These are phyloP conservation scores for Penicillium rolfsii DNA, from an alignment of 2,329 filamentous ascomycete genomes.

Conservation along the genomic window DNA sequence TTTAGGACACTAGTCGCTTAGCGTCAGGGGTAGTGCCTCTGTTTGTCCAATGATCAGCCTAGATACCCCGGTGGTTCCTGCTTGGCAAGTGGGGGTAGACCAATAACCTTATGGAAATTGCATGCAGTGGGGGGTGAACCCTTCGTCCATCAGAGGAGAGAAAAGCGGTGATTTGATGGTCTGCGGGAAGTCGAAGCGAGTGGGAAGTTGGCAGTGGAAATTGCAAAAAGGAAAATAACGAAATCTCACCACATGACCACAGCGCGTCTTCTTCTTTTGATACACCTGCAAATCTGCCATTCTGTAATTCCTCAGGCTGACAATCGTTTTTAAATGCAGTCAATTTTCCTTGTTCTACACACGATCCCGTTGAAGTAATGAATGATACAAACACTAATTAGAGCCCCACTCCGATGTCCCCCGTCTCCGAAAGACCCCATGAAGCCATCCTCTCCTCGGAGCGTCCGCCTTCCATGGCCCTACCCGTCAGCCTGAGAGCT, in stretches of 20 bases:
- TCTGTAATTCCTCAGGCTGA: too few species aligned
- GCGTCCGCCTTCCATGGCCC: neutral
- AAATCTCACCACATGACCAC: neutral
- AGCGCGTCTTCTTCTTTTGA: neutral
- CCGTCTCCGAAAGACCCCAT: neutral
- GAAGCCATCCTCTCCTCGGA: slow-evolving; percentile 1
- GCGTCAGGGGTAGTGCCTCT: slow-evolving; percentile 23
- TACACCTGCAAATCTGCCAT: neutral
- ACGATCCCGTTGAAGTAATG: neutral
- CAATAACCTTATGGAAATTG: slow-evolving; percentile 21
- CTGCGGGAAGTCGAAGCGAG: neutral
- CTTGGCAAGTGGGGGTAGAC: slow-evolving; percentile 24
- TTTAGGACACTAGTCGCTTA: slow-evolving; percentile 16
- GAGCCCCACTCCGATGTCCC: neutral
- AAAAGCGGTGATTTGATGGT: neutral
- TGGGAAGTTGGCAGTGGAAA: neutral
- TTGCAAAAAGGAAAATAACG: neutral
- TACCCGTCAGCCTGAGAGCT: neutral
- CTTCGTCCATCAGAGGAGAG: neutral
- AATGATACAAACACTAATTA: neutral
- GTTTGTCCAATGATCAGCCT: slow-evolving; percentile 19
- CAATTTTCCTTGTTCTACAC: neutral
- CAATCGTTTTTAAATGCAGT: neutral
- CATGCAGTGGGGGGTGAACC: slow-evolving; percentile 2
- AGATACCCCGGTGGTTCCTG: slow-evolving; percentile 27